Evolutionary conservation across 257 asterid species (phyloP).

Genomic region (Nicotiana benthamiana): DNA sequence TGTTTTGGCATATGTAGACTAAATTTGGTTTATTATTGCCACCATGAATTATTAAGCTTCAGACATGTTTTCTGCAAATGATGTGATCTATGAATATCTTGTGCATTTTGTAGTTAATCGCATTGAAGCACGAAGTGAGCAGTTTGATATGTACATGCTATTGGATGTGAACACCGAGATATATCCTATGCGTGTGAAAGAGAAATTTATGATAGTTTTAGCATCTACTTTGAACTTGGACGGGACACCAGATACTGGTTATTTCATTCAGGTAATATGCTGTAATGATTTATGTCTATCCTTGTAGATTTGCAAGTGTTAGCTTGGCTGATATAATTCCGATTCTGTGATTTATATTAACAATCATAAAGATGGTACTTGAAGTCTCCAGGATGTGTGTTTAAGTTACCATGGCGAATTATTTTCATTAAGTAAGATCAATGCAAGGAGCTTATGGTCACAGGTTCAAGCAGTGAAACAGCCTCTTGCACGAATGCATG

Average conservation of each 20-base stretch:
- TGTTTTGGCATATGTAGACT: neutral
- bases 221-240: conserved; percentile 92
- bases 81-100: neutral
- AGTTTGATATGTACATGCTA: conserved; percentile 71
- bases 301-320: neutral
- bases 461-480: too few species aligned
- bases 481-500: too few species aligned
- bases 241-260: conserved; percentile 90
- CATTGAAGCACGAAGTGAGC: conserved; percentile 76
- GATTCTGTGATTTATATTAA: neutral
- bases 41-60: neutral
- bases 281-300: neutral
- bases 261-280: conserved; percentile 56
- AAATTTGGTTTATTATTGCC: neutral
- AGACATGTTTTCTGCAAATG: neutral
- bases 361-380: neutral
- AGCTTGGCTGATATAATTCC: neutral
- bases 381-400: neutral
- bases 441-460: too few species aligned
- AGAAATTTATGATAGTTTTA: conserved; percentile 79
- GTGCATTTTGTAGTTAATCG: conserved; percentile 42
- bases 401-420: neutral
- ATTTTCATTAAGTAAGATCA: neutral
- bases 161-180: conserved; percentile 74
- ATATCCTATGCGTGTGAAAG: conserved; percentile 66